Conservation (phyloP, 2,329 filamentous ascomycete genomes). For the Paecilomyces fulvus region DNA sequence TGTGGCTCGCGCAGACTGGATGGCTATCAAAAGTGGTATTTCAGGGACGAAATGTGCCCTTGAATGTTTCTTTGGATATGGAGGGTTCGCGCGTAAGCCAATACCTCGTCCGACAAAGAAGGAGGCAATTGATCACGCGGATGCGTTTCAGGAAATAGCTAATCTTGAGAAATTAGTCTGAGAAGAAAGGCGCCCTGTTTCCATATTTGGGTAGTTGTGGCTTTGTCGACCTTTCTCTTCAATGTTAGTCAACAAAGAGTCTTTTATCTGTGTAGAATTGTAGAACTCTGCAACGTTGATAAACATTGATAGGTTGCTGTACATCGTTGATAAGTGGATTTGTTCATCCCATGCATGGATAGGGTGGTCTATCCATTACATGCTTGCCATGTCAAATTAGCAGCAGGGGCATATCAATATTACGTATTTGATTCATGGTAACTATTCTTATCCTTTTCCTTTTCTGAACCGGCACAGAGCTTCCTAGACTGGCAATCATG, state of each 20-base stretch:
- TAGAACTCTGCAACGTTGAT: no score
- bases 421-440: no score
- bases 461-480: no score
- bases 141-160: conserved; percentile 1
- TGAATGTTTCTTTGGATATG: conserved; percentile 55
- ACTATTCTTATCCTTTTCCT: no score
- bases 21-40: conserved; percentile 58
- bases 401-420: no score
- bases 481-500: no score
- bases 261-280: no score
- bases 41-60: conserved; percentile 60
- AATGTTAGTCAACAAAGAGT: neutral
- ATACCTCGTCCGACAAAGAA: conserved; percentile 35
- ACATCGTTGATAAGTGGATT: no score
- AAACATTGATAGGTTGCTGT: no score
- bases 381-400: no score
- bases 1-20: conserved; percentile 60
- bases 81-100: conserved; percentile 51
- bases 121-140: neutral
- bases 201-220: neutral
- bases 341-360: no score
- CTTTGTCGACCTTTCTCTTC: neutral
- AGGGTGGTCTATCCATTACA: no score
- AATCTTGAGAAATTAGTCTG: neutral
- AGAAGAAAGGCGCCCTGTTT: neutral